phyloP scores from a whole-genome alignment of 495 filamentous ascomycete genomes.

The Daldinia caldariorum region DNA sequence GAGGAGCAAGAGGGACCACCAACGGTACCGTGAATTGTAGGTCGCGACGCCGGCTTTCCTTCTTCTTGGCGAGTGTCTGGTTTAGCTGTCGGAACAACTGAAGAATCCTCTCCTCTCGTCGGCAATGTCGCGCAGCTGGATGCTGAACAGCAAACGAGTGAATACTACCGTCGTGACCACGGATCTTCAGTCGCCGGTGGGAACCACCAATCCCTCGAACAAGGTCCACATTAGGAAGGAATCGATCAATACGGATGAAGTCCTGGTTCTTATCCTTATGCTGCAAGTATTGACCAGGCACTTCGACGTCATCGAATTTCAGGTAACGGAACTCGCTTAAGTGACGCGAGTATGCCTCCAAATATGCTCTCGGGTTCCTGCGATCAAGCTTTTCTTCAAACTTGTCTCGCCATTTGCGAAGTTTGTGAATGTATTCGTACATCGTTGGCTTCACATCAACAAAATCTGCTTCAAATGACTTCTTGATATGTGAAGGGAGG shows the following conservation, averaged over 20 bases:
- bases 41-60: constrained; percentile 92
- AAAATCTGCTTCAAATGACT: constrained; percentile 95
- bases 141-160: constrained; percentile 97
- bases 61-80: constrained; percentile 84
- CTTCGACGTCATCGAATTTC: constrained; percentile 98
- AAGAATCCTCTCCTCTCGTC: constrained; percentile 91
- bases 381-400: constrained; percentile 98
- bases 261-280: constrained; percentile 99
- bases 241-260: constrained; percentile 95
- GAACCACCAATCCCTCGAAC: constrained; percentile 88
- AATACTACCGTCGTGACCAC: constrained; percentile 95
- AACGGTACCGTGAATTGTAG: constrained; percentile 94
- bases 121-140: constrained; percentile 87
- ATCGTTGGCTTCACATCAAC: constrained; percentile 92
- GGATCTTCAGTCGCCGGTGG: constrained; percentile 91
- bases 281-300: constrained; percentile 95
- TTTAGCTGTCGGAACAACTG: constrained; percentile 99
- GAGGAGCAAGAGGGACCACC: constrained; percentile 92
- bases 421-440: constrained; percentile 96
- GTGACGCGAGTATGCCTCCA: constrained; percentile 86
- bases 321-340: constrained; percentile 96
- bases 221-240: constrained; percentile 92
- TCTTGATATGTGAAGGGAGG: constrained; percentile 88
- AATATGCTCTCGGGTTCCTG: constrained; percentile 69
- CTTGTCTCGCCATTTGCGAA: constrained; percentile 94